Conservation (phyloP, 495 filamentous ascomycete species). For the Clavariopsis aquatica region DNA sequence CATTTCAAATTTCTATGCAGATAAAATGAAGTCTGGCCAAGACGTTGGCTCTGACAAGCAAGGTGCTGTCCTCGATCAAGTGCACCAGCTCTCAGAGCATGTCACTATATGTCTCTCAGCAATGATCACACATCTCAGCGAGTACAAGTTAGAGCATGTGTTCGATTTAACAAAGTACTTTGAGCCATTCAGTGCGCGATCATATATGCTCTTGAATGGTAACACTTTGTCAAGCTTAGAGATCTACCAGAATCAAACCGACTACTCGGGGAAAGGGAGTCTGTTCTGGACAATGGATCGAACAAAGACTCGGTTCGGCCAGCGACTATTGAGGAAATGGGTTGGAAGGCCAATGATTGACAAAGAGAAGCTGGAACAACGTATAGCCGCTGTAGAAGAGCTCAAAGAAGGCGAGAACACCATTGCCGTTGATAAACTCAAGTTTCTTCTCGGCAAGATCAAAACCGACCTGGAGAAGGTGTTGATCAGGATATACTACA, state of each 20-base stretch:
- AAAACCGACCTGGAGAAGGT: slow-evolving; percentile 86
- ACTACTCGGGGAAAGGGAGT: slow-evolving; percentile 81
- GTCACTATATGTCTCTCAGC: slow-evolving; percentile 91
- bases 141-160: slow-evolving; percentile 94
- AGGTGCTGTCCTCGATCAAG: slow-evolving; percentile 74
- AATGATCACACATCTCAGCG: slow-evolving; percentile 92
- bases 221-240: slow-evolving; percentile 94
- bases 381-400: slow-evolving; percentile 88
- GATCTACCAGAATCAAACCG: slow-evolving; percentile 93
- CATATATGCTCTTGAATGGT: slow-evolving; percentile 95
- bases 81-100: slow-evolving; percentile 78
- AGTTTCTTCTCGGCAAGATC: slow-evolving; percentile 65
- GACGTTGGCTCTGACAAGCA: slow-evolving; percentile 51
- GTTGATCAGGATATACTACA: slow-evolving; percentile 92
- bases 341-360: slow-evolving; percentile 90
- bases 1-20: slow-evolving; percentile 91
- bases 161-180: slow-evolving; percentile 98
- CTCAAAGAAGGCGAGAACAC: slow-evolving; percentile 68
- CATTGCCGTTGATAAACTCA: slow-evolving; percentile 69
- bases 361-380: slow-evolving; percentile 71
- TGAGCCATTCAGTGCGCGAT: slow-evolving; percentile 89
- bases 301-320: slow-evolving; percentile 86
- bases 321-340: slow-evolving; percentile 88
- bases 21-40: slow-evolving; percentile 65
- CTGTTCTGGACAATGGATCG: slow-evolving; percentile 95